A percentile compares a stretch with the other conserved stretches of the same genome.
phyloP scores from a whole-genome alignment of 1,139 yeast species.

The Eremothecium gossypii region DNA sequence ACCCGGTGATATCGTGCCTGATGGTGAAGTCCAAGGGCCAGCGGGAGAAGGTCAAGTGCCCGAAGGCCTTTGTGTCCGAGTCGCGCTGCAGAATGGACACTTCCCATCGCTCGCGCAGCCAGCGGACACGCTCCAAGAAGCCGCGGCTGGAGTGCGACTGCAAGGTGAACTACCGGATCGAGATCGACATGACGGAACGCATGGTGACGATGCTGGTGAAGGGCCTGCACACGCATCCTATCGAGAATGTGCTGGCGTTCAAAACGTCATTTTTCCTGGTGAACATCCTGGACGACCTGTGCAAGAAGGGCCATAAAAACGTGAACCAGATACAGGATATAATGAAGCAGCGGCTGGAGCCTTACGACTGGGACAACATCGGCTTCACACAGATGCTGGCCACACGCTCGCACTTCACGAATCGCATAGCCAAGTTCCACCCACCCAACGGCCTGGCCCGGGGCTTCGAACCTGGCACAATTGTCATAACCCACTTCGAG shows the following conservation, averaged over 20 bases:
- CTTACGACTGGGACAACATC: conserved; percentile 3
- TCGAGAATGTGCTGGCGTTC: conserved; percentile 1
- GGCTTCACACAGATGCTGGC: conserved; percentile 3
- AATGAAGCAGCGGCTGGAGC: conserved; percentile 1
- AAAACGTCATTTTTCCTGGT: conserved; percentile 1
- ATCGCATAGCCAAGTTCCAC: conserved; percentile 2
- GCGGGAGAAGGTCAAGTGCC: conserved; percentile 3
- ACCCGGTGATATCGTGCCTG: conserved; percentile 2
- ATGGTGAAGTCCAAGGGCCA: conserved; percentile 4
- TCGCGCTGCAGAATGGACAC: conserved; percentile 3
- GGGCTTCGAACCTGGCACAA: conserved; percentile 4
- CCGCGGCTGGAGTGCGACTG: conserved; percentile 3
- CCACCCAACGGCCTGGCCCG: conserved; percentile 3
- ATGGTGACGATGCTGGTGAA: conserved; percentile 3
- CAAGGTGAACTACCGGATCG: conserved; percentile 3
- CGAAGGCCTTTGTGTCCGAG: conserved; percentile 2
- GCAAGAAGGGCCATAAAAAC: conserved; percentile 3
- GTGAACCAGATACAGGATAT: conserved; percentile 3
- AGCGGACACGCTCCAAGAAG: conserved; percentile 1
- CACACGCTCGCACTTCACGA: conserved; percentile 2
- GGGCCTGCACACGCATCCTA: conserved; percentile 2
- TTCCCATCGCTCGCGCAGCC: not conserved
- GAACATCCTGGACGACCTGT: conserved; percentile 3
- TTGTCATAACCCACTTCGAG: conserved; percentile 4
- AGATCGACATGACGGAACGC: conserved; percentile 1